A percentile compares a stretch with the other conserved stretches of the same genome.
Conservation (phyloP, 106 monocot genomes). For the Platanthera zijinensis region DNA sequence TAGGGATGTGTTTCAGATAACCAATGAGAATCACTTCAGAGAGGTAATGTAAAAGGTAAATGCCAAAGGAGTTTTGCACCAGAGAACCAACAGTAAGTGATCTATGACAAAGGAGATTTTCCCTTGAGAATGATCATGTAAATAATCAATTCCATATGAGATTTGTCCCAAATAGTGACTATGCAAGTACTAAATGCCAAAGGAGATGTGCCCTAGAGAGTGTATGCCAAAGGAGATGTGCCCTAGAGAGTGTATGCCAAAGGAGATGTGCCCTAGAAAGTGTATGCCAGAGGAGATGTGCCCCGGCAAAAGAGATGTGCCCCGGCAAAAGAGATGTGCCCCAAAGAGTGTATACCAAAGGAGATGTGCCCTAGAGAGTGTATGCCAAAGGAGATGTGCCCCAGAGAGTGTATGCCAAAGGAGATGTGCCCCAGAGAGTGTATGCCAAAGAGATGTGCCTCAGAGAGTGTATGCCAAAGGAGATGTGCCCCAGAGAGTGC, state of each 20-base stretch:
- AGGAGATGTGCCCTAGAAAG: constrained; percentile 14
- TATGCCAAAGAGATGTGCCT: no score
- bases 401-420: no score
- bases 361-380: no score
- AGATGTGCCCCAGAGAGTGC: no score
- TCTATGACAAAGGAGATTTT: constrained; percentile 42
- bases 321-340: no score
- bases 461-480: no score
- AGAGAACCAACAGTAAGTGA: neutral
- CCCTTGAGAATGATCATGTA: neutral
- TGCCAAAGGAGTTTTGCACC: constrained; percentile 38
- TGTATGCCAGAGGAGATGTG: constrained; percentile 4
- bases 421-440: no score
- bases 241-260: constrained; percentile 11
- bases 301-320: neutral
- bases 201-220: constrained; percentile 37
- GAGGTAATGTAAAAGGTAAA: neutral
- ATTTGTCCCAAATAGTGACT: constrained; percentile 15
- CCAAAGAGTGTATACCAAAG: no score
- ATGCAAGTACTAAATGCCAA: constrained; percentile 26
- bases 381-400: no score
- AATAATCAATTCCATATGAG: constrained; percentile 24
- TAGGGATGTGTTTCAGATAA: constrained; percentile 5
- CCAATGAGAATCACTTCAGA: neutral
- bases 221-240: constrained; percentile 8